Base-by-base conservation (phyloP, 2,329 filamentous ascomycete species). In the Colletotrichum paranaense region DNA sequence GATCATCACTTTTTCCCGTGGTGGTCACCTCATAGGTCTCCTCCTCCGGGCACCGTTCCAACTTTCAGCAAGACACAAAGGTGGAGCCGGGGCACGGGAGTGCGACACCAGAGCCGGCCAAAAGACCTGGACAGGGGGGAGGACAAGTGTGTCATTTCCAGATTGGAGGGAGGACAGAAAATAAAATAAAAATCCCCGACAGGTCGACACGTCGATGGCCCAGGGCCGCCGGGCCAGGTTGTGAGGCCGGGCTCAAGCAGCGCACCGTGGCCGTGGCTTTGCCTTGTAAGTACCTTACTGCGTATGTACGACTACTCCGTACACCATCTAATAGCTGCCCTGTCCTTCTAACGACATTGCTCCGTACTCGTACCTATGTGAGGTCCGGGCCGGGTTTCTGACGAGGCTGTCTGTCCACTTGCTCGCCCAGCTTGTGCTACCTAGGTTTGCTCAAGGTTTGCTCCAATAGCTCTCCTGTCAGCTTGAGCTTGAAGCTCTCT, bases 111-210 rank as follows among this genome's bases (percentile, higher is more conserved):
- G n/a, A 6, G 16, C 42, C 19, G 42, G 42, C 42, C 19, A 49
- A 49, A 49, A 49, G 19, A 49, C 42, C 38, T 42, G 14, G 14
- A 42, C 38, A 42, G 19, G 42, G 42, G 35, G 42, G 42, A n/a
- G 38, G 64, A 68, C 68, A 68, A 49, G 42, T 49, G 8, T 49
- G 42, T 49, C 42, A 49, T 49, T n/a, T 49, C 42, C 42, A 49
- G 42, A 49, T 49, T 49, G 42, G 42, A 49, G 68, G 63, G 57
- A 28, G 59, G 63, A 49, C 35, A 62, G 62, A 67, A 67, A 70
- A 35, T 12, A 65, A 70, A 59, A 70, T 19, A 59, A 58, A 68
- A 72, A 57, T 67, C 63, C 63, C 68, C 68, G 68, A 72, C 63
- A 68, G 68, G 64, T 38, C 49, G 32, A 32, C 22, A 32, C 7